Percentiles rank a stretch among this genome's conserved stretches.
Evolutionary conservation across 345 rosid genomes (phyloP).

Genomic region (Aegle marmelos): DNA sequence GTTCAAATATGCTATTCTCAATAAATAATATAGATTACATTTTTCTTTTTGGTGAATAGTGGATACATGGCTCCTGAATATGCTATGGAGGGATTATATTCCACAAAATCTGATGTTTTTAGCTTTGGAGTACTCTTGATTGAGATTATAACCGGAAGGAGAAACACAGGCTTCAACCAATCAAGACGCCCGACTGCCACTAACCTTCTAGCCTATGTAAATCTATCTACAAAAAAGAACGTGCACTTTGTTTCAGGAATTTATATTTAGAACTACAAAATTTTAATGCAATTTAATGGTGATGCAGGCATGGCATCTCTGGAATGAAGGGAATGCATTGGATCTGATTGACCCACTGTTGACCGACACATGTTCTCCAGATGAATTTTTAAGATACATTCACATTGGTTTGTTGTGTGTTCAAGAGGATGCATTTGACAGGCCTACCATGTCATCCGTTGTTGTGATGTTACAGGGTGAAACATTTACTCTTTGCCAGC

Average conservation of each 20-base stretch:
- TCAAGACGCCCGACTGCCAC: constrained; percentile 6
- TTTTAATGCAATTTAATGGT: neutral
- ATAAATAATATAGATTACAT: too few relatives aligned
- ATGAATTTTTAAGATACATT: constrained; percentile 48
- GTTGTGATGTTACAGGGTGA: constrained; percentile 42
- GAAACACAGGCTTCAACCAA: constrained; percentile 24
- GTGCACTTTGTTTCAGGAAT: neutral
- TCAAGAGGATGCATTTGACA: constrained; percentile 42
- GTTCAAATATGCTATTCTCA: neutral
- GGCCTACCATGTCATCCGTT: constrained; percentile 50
- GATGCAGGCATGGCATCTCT: constrained; percentile 56
- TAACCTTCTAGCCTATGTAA: constrained; percentile 43
- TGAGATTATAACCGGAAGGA: constrained; percentile 54
- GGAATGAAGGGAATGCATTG: constrained; percentile 44
- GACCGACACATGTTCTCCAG: constrained; percentile 21
- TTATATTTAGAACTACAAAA: neutral
- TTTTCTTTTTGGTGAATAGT: constrained; percentile 11
- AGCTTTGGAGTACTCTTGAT: constrained; percentile 60
- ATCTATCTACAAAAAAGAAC: neutral
- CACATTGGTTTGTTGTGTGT: constrained; percentile 30
- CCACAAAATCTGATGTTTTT: constrained; percentile 51
- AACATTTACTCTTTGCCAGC: constrained; percentile 28
- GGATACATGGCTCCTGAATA: constrained; percentile 69
- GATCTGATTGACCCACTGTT: constrained; percentile 47
- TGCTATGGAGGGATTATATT: constrained; percentile 42